phyloP scores from a whole-genome alignment of 2,329 filamentous ascomycete genomes.

The Claviceps maximensis region DNA sequence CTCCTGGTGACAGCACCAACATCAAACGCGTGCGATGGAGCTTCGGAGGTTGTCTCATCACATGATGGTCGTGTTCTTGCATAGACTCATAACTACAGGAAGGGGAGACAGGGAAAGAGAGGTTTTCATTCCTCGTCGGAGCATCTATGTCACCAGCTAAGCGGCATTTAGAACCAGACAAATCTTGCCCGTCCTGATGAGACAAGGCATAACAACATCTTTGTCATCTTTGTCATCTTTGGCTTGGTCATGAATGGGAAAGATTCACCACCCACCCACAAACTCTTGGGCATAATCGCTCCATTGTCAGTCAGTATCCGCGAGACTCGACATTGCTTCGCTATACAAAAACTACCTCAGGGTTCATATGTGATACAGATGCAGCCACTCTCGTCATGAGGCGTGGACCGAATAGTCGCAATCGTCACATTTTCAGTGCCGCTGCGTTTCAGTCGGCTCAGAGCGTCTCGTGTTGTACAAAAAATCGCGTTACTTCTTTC shows the following conservation, averaged over 20 bases:
- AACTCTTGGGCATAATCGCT: no score
- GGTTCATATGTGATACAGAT: background rate
- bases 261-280: background rate
- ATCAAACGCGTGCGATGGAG: no score
- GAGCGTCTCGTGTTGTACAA: background rate
- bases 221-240: background rate
- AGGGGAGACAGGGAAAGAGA: no score
- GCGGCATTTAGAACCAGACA: background rate
- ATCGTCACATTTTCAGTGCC: background rate
- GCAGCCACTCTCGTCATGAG: background rate
- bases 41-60: no score
- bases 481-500: conserved; percentile 24
- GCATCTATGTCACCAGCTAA: background rate
- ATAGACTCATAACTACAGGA: background rate
- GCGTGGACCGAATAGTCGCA: background rate
- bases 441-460: conserved; percentile 1
- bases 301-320: background rate
- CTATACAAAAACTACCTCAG: background rate
- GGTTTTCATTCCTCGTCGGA: background rate
- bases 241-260: no score
- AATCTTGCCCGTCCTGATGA: no score
- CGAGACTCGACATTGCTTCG: background rate
- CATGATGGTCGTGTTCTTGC: no score
- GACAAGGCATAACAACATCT: background rate
- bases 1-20: background rate